A percentile compares a stretch with the other conserved stretches of the same genome.
phyloP scores from a whole-genome alignment of 2,329 filamentous ascomycete species.

The Ploettnerulaceae sp. region DNA sequence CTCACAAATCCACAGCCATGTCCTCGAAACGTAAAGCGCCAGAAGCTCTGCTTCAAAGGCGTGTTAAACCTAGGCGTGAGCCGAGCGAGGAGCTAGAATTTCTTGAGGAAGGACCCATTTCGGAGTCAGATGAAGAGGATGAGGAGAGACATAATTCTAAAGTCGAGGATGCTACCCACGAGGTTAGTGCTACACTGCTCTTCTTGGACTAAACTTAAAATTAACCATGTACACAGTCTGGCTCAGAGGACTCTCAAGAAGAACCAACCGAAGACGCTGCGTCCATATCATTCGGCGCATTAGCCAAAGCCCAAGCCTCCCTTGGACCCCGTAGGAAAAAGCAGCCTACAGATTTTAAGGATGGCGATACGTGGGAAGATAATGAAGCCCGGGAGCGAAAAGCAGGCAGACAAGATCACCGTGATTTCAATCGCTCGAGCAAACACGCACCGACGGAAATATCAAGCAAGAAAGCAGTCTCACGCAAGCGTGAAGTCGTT shows the following conservation, averaged over 20 bases:
- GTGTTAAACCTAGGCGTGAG: conserved; percentile 32
- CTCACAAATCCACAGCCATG: conserved; percentile 18
- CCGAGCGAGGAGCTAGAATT: conserved; percentile 25
- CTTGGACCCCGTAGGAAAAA: conserved; percentile 39
- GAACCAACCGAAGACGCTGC: conserved; percentile 36
- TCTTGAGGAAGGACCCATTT: conserved; percentile 30
- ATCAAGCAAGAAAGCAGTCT: conserved; percentile 78
- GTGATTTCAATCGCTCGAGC: conserved; percentile 51
- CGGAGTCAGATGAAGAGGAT: conserved; percentile 27
- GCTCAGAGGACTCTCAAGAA: conserved; percentile 20
- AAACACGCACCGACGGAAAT: conserved; percentile 88
- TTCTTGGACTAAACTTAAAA: not conserved
- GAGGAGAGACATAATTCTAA: conserved; percentile 28
- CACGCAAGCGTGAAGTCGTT: conserved; percentile 72
- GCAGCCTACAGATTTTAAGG: conserved; percentile 36
- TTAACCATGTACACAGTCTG: conserved; percentile 12
- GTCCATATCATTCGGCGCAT: conserved; percentile 79
- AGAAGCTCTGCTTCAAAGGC: conserved; percentile 25
- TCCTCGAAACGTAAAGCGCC: conserved; percentile 31
- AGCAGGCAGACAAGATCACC: conserved; percentile 35
- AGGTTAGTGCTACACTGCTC: conserved; percentile 8
- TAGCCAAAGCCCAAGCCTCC: conserved; percentile 78
- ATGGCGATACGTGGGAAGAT: conserved; percentile 32
- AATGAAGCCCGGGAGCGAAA: conserved; percentile 41
- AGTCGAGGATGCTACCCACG: conserved; percentile 27